Conservation (phyloP, 306 rosid species). For the Nissolia schottii region DNA sequence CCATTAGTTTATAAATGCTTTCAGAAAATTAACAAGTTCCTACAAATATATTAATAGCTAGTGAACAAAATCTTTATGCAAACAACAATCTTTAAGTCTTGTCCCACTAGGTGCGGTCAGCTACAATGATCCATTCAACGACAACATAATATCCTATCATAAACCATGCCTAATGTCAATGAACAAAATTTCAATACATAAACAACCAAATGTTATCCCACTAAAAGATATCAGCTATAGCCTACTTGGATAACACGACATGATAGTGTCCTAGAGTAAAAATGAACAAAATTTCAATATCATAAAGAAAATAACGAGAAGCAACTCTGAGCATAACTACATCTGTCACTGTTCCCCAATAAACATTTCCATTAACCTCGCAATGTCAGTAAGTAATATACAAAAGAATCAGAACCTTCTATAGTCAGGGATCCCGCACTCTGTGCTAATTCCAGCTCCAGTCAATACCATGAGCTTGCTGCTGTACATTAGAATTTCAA, state of each 20-base stretch:
- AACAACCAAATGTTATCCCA: too few species aligned
- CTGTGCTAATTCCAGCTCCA: constrained; percentile 96
- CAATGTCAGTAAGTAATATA: neutral
- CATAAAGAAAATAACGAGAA: neutral
- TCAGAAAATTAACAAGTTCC: constrained; percentile 7
- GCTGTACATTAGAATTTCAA: constrained; percentile 42
- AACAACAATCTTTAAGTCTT: neutral
- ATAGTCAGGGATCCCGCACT: constrained; percentile 94
- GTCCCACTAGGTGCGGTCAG: neutral
- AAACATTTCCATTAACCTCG: neutral
- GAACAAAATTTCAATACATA: too few species aligned
- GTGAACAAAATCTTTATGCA: too few species aligned
- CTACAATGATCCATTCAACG: neutral
- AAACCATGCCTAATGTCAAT: too few species aligned
- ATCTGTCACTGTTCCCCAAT: neutral
- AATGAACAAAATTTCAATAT: neutral
- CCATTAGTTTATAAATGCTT: neutral
- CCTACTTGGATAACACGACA: too few species aligned
- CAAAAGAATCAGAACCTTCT: constrained; percentile 58
- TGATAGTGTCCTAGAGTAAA: neutral
- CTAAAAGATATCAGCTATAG: too few species aligned
- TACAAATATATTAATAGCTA: neutral
- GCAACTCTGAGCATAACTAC: neutral
- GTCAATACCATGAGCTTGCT: constrained; percentile 68
- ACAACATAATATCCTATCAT: too few species aligned